Evolutionary conservation across 345 rosid genomes (phyloP).

Genomic region (Atalantia buxifolia): DNA sequence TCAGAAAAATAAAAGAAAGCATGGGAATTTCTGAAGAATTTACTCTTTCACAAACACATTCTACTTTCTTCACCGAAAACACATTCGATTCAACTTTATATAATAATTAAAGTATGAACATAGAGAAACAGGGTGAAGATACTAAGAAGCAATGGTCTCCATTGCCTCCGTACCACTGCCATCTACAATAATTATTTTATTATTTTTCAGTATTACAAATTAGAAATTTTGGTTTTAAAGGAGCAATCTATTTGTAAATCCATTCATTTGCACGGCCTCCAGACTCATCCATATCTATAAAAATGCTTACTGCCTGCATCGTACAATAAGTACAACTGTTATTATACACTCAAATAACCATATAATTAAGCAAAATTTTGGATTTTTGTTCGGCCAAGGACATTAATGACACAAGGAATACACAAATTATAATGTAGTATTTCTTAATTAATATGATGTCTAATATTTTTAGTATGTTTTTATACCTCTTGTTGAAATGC

Average conservation of each 20-base stretch:
- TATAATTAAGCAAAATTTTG: too few relatives aligned
- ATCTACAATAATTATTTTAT: background rate
- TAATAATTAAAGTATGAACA: background rate
- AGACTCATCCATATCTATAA: slow-evolving; percentile 89
- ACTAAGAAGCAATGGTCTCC: background rate
- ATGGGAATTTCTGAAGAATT: too few relatives aligned
- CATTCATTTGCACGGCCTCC: slow-evolving; percentile 96
- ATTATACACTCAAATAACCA: background rate
- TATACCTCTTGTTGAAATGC: background rate
- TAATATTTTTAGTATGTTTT: too few relatives aligned
- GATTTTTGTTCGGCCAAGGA: too few relatives aligned
- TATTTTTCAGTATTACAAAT: background rate
- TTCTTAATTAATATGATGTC: background rate
- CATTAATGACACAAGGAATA: too few relatives aligned
- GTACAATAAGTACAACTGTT: background rate
- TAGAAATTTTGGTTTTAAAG: too few relatives aligned
- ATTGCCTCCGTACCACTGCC: background rate
- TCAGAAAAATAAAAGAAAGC: too few relatives aligned
- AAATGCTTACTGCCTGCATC: slow-evolving; percentile 95
- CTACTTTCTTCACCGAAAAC: background rate
- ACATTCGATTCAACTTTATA: background rate
- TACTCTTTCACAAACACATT: too few relatives aligned
- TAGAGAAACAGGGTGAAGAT: background rate
- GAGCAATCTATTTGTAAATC: slow-evolving; percentile 72
- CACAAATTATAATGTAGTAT: too few relatives aligned